Evolutionary conservation across 1,284 basidiomycete species (phyloP).

Genomic region (Leccinum huronense): DNA sequence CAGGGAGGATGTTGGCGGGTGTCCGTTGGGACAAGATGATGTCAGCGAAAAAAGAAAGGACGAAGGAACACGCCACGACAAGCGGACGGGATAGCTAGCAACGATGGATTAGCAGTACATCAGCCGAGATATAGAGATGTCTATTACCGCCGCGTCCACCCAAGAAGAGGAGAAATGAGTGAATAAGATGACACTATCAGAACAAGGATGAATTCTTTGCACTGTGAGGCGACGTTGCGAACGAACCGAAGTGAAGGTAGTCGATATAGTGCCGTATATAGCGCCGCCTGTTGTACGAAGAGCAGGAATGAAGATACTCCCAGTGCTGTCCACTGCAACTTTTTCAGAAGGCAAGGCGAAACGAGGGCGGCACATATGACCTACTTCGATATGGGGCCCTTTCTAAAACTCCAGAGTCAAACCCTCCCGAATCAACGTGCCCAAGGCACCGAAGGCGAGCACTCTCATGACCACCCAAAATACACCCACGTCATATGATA

Average conservation of each 20-base stretch:
- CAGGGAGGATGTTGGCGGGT: constrained; percentile 50
- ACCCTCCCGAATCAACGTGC: constrained; percentile 57
- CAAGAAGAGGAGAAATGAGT: constrained; percentile 65
- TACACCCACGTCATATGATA: constrained; percentile 62
- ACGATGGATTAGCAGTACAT: constrained; percentile 1
- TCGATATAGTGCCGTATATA: constrained; percentile 63
- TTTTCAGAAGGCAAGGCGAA: constrained; percentile 12
- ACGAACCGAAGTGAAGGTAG: constrained; percentile 62
- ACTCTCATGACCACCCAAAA: constrained; percentile 73
- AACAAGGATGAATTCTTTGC: constrained; percentile 2
- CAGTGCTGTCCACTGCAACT: constrained; percentile 63
- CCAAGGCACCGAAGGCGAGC: constrained; percentile 62
- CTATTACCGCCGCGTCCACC: constrained; percentile 48
- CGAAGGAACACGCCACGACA: constrained; percentile 45
- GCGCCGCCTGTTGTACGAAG: constrained; percentile 62
- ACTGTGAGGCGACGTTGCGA: not conserved
- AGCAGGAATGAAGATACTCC: constrained; percentile 64
- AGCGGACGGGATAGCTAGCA: constrained; percentile 46
- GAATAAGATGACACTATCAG: constrained; percentile 60
- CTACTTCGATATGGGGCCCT: constrained; percentile 58
- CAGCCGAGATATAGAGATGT: constrained; percentile 46
- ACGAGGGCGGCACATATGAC: constrained; percentile 18
- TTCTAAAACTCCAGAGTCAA: constrained; percentile 51
- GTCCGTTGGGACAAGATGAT: constrained; percentile 47
- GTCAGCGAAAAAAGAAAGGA: constrained; percentile 54